Percentiles rank a stretch among this genome's conserved stretches.
Conservation (phyloP, 2,329 filamentous ascomycete genomes). For the Whalleya microplaca region DNA sequence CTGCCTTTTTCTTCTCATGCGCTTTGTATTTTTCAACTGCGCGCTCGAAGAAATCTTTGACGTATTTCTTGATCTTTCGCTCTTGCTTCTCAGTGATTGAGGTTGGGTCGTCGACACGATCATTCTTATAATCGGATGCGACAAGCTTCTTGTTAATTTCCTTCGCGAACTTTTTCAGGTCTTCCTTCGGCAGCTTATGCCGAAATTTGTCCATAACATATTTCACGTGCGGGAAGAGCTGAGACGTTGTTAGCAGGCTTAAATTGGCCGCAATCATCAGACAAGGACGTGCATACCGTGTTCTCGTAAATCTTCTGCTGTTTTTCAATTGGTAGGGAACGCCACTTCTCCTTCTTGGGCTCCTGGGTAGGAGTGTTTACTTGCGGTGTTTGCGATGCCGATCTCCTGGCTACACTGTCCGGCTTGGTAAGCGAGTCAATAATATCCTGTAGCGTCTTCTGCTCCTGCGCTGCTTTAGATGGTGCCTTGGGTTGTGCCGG, state of each 20-base stretch:
- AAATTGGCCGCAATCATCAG: constrained; percentile 14
- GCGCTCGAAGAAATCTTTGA: constrained; percentile 85
- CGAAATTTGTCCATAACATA: constrained; percentile 86
- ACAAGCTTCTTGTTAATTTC: constrained; percentile 86
- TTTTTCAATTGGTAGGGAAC: constrained; percentile 73
- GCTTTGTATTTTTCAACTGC: constrained; percentile 75
- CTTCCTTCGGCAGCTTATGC: constrained; percentile 82
- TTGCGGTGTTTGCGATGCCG: constrained; percentile 66
- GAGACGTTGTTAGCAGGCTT: constrained; percentile 20
- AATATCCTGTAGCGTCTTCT: constrained; percentile 79
- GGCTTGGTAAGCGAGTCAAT: constrained; percentile 82
- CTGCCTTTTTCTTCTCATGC: constrained; percentile 67
- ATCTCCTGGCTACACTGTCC: constrained; percentile 57
- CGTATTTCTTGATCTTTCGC: constrained; percentile 81
- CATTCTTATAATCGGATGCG: constrained; percentile 87
- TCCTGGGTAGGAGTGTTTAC: constrained; percentile 58
- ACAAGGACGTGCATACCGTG: constrained; percentile 64
- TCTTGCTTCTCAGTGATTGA: constrained; percentile 75
- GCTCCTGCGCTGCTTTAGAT: constrained; percentile 64
- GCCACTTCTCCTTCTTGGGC: constrained; percentile 72
- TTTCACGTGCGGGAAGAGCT: constrained; percentile 86
- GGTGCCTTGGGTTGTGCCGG: constrained; percentile 65
- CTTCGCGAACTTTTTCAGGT: constrained; percentile 65
- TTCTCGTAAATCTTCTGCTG: constrained; percentile 95
- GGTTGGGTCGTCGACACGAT: constrained; percentile 81